Conservation (phyloP, 148 eudicot species). For the Rheum nobile region DNA sequence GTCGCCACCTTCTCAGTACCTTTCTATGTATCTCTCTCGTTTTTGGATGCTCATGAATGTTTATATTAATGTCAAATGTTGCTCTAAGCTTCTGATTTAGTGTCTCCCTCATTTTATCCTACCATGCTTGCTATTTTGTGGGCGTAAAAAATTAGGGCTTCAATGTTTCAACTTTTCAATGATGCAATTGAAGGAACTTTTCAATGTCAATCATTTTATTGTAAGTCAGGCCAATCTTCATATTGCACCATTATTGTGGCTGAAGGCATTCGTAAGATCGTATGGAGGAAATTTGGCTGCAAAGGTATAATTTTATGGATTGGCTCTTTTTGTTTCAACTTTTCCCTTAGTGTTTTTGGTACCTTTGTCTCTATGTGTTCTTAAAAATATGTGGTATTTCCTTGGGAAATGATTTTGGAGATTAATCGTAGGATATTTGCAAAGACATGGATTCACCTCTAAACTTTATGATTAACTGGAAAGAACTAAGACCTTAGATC, state of each 20-base stretch:
- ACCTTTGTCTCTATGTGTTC: background rate
- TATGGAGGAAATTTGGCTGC: constrained; percentile 95
- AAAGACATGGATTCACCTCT: background rate
- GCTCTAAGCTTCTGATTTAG: no score
- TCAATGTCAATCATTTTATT: constrained; percentile 93
- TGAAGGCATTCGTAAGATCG: constrained; percentile 72
- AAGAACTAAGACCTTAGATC: background rate
- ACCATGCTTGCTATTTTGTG: no score
- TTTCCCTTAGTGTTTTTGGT: background rate
- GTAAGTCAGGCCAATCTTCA: constrained; percentile 98
- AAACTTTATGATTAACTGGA: background rate
- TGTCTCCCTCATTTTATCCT: no score
- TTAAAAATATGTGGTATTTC: background rate
- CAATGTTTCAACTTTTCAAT: constrained; percentile 91
- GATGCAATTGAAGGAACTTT: constrained; percentile 94
- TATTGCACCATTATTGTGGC: constrained; percentile 73
- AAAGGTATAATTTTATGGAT: constrained; percentile 40
- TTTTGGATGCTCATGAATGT: no score
- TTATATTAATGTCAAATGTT: no score
- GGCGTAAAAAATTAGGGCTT: no score
- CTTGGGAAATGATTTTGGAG: background rate
- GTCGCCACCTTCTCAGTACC: no score
- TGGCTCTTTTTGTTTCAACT: background rate
- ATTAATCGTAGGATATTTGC: background rate
- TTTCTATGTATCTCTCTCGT: no score